Base-by-base conservation (phyloP, 169 alveolate genomes). In the Eimeria sp. region DNA sequence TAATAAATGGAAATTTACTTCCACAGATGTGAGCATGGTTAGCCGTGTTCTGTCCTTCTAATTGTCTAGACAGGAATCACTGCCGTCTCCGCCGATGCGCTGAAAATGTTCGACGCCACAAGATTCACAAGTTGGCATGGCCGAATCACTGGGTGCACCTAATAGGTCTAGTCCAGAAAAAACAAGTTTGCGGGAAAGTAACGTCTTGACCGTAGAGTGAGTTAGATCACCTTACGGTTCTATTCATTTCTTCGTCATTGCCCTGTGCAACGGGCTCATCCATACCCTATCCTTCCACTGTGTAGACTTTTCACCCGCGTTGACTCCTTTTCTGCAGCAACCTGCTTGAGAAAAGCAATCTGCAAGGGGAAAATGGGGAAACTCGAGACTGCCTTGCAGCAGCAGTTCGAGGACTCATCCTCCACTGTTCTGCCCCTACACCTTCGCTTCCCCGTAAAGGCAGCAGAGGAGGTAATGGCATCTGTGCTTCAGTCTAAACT, bases 381-480 rank as follows among this genome's bases (percentile, higher is more conserved):
- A 64, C 30, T 60, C 6, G 74, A 52, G 52, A 64, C 14, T 40
- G 40, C 43, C 62, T 82, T 25, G 68, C 93, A 62, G 66, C 82
- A 62, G 66, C 93, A 52, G 27, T n/a, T 52, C 68, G 72, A 64
- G 66, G 93, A 85, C 62, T 43, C 93, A 27, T 43, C 93, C 23
- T 85, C 82, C 83, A 18, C 64, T 37, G 58, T 85, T 4, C 62
- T 85, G 93, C 93, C 93, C 33, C 93, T 85, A 18, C 62, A 72
- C 66, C 27, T 66, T 40, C 93, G 93, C 30, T 85, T 85, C 64
- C 93, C 93, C 56, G 54, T 62, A 18, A 85, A 64, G 66, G 93
- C 93, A 40, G 93, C 93, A 46, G 68, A 85, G 74, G 93, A 85
- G 46, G 82, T 64, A 54, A 85, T 85, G 93, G 23, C 49, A 30